Evolutionary conservation across 2,329 filamentous ascomycete genomes (phyloP).

Genomic region (Xylaria sp.): DNA sequence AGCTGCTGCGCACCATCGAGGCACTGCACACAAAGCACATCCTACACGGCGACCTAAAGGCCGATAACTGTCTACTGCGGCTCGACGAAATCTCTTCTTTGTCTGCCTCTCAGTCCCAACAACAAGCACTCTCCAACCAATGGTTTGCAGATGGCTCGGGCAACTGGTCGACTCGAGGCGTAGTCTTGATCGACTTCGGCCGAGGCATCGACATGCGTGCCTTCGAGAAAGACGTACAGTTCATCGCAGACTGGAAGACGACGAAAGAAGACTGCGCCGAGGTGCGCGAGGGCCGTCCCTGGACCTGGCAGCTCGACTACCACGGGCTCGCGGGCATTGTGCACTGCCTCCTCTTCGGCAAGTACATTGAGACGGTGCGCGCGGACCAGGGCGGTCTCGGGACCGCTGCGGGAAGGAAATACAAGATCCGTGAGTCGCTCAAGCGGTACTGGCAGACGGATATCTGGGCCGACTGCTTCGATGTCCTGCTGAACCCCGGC

Average conservation of each 20-base stretch:
- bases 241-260: constrained; percentile 96
- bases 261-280: constrained; percentile 89
- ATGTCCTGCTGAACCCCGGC: constrained; percentile 85
- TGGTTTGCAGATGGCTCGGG: constrained; percentile 79
- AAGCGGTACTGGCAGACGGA: constrained; percentile 98
- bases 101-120: constrained; percentile 36
- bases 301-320: constrained; percentile 98
- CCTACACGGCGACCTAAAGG: constrained; percentile 93
- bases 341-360: constrained; percentile 90
- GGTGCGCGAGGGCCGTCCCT: constrained; percentile 92
- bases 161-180: constrained; percentile 83
- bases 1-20: constrained; percentile 90
- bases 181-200: constrained; percentile 94
- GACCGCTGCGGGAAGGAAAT: constrained; percentile 71
- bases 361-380: constrained; percentile 86
- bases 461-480: constrained; percentile 86
- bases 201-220: constrained; percentile 92
- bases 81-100: constrained; percentile 65
- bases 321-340: constrained; percentile 90
- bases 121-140: constrained; percentile 63
- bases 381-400: constrained; percentile 66
- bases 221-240: constrained; percentile 81
- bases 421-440: constrained; percentile 82
- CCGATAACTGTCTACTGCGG: constrained; percentile 93
- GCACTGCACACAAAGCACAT: constrained; percentile 82